Evolutionary conservation across 2,329 filamentous ascomycete genomes (phyloP).

Genomic region (Chaetoscypha palmicola): DNA sequence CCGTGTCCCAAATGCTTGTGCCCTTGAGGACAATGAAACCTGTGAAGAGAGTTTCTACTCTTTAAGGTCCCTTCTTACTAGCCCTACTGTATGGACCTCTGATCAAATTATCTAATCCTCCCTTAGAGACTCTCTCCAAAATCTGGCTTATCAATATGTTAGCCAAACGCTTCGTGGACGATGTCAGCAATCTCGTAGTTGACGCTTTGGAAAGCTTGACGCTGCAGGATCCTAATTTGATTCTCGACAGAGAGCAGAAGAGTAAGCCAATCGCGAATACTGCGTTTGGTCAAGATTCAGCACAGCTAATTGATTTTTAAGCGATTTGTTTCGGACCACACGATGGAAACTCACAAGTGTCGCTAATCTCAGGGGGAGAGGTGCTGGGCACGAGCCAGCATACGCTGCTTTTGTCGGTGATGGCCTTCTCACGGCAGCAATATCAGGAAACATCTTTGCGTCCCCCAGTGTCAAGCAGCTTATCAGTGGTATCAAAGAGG

Average conservation of each 20-base stretch:
- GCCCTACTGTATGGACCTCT: no score
- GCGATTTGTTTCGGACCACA: slow-evolving; percentile 34
- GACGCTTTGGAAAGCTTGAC: slow-evolving; percentile 40
- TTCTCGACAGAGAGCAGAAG: slow-evolving; percentile 38
- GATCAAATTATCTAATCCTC: neutral
- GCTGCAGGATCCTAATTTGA: slow-evolving; percentile 35
- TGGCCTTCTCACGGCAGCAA: slow-evolving; percentile 32
- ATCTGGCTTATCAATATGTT: slow-evolving; percentile 2
- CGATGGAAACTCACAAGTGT: slow-evolving; percentile 1
- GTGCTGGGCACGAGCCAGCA: slow-evolving; percentile 32
- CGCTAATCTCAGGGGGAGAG: slow-evolving; percentile 14
- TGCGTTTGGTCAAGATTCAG: no score
- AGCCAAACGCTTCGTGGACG: slow-evolving; percentile 11
- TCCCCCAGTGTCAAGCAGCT: slow-evolving; percentile 34
- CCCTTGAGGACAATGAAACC: no score
- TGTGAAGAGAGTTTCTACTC: no score
- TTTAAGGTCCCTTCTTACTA: no score
- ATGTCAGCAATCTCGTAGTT: slow-evolving; percentile 33
- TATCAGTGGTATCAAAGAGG: slow-evolving; percentile 31
- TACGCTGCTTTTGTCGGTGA: slow-evolving; percentile 35
- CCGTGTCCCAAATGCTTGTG: no score
- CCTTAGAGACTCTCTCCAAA: no score
- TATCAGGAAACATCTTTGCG: slow-evolving; percentile 35
- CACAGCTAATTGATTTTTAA: no score
- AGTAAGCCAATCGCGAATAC: no score